These are phyloP conservation scores for Ormosia semicastrata DNA, from an alignment of 306 rosid genomes.

Conservation along the genomic window DNA sequence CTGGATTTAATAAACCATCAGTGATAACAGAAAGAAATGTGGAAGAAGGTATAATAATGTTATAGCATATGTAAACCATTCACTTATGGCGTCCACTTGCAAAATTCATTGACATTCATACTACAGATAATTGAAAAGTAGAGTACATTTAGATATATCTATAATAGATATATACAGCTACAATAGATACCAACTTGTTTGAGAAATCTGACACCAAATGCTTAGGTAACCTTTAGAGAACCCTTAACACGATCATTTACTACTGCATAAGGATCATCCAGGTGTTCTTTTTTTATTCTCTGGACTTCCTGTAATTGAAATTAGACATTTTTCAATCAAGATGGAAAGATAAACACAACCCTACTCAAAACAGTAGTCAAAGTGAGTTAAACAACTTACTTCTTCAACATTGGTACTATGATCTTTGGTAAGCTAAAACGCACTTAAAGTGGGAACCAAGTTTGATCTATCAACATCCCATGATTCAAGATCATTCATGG, in stretches of 20 bases:
- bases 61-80: background rate
- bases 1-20: too few species aligned
- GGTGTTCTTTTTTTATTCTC: constrained; percentile 83
- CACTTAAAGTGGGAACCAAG: too few species aligned
- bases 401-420: too few species aligned
- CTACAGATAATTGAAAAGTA: constrained; percentile 7
- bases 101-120: background rate
- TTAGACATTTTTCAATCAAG: too few species aligned
- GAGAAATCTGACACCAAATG: constrained; percentile 96
- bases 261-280: constrained; percentile 78
- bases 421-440: too few species aligned
- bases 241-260: constrained; percentile 95
- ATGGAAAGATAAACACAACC: too few species aligned
- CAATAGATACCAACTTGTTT: constrained; percentile 63
- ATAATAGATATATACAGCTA: background rate
- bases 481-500: too few species aligned
- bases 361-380: too few species aligned
- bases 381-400: too few species aligned
- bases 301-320: too few species aligned
- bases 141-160: background rate
- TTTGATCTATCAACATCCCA: too few species aligned
- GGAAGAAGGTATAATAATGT: constrained; percentile 3
- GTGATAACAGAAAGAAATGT: constrained; percentile 5
- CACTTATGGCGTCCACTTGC: background rate
- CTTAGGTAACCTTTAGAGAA: constrained; percentile 90